Evolutionary conservation across 176 grass and related monocot genomes (phyloP).

Genomic region (Oryza nivara): DNA sequence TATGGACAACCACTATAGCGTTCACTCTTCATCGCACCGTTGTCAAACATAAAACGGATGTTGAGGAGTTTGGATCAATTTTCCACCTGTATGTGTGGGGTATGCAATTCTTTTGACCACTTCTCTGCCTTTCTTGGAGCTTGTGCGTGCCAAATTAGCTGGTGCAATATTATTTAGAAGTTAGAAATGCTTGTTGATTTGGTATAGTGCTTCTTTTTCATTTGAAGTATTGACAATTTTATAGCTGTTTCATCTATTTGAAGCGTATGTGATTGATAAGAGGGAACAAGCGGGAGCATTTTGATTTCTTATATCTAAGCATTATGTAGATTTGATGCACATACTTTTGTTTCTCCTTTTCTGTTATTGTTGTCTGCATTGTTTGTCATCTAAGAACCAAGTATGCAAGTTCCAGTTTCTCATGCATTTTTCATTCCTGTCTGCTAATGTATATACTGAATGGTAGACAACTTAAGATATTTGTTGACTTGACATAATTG

Average conservation of each 20-base stretch:
- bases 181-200: not conserved
- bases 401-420: constrained; percentile 26
- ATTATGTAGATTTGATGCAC: not conserved
- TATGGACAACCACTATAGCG: constrained; percentile 96
- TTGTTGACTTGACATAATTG: constrained; percentile 24
- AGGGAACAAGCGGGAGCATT: not conserved
- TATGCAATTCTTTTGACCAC: constrained; percentile 42
- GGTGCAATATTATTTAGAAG: constrained; percentile 4
- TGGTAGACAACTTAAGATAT: not conserved
- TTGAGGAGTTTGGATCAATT: constrained; percentile 88
- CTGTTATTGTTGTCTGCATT: not conserved
- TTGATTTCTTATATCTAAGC: constrained; percentile 3
- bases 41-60: constrained; percentile 97
- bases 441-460: constrained; percentile 10
- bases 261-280: not conserved
- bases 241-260: constrained; percentile 13
- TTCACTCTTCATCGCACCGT: constrained; percentile 95
- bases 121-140: not conserved
- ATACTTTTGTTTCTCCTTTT: not conserved
- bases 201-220: not conserved
- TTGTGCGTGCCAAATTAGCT: constrained; percentile 35
- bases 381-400: constrained; percentile 20
- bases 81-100: constrained; percentile 99
- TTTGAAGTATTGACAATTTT: constrained; percentile 4
- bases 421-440: constrained; percentile 33